A percentile compares a stretch with the other conserved stretches of the same genome.
phyloP scores from a whole-genome alignment of 164 flowering plant genomes.

The Macadamia tetraphylla region DNA sequence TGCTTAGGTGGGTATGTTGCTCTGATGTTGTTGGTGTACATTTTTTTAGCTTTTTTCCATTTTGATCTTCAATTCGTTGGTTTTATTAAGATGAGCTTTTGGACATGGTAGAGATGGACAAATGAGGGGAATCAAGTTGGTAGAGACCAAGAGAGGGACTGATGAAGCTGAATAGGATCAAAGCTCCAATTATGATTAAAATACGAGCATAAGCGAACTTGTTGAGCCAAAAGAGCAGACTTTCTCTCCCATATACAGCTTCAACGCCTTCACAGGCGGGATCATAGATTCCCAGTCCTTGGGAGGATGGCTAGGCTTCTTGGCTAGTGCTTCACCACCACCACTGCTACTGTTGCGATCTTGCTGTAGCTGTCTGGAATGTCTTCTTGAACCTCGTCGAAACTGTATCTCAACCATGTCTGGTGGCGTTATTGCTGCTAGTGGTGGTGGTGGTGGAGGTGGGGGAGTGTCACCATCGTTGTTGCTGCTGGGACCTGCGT shows the following conservation, averaged over 20 bases:
- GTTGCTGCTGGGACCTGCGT: too few species aligned
- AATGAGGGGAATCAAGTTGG: conserved; percentile 66
- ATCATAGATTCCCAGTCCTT: conserved; percentile 86
- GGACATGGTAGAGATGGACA: conserved; percentile 42
- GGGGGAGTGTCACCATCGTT: too few species aligned
- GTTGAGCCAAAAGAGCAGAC: too few species aligned
- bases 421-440: too few species aligned
- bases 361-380: too few species aligned
- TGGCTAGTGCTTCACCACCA: not conserved
- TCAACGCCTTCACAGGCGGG: conserved; percentile 17
- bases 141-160: conserved; percentile 80
- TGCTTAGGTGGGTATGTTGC: not conserved
- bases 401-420: too few species aligned
- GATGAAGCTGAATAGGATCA: conserved; percentile 72
- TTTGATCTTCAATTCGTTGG: not conserved
- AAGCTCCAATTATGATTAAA: conserved; percentile 66
- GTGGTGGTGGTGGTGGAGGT: too few species aligned
- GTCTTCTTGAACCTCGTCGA: too few species aligned
- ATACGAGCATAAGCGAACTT: conserved; percentile 54
- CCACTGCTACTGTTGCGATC: conserved; percentile 7
- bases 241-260: too few species aligned
- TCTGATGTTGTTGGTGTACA: conserved; percentile 2
- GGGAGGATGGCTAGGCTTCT: conserved; percentile 16
- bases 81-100: conserved; percentile 19
- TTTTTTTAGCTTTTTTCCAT: not conserved